Base-by-base conservation (phyloP, 2,329 filamentous ascomycete genomes). In the Sarocladiaceae sp. region DNA sequence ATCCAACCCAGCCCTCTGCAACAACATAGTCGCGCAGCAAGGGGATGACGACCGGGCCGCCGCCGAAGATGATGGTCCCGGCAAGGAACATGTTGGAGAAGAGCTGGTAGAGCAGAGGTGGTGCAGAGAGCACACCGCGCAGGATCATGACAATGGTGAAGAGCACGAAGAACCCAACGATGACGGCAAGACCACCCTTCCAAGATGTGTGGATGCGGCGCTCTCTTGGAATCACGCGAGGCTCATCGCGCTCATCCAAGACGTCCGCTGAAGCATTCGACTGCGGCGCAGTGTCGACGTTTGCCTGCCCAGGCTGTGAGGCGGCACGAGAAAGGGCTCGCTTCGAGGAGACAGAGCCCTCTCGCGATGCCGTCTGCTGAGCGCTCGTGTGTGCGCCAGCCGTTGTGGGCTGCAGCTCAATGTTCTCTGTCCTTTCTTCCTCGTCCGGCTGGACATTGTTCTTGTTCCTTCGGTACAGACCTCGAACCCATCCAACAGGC, bases 1-100 rank as follows among this genome's bases (percentile, higher is more conserved):
- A 73, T 0, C 77, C 80, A 0, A 90, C 86, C 86, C 86, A 90
- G 6, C 83, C 82, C 22, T 85, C 82, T 0, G 76, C 74, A 0
- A 89, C 87, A 31, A 89, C 71, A 58, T 80, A 82, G 54, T 83
- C 76, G 17, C 81, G 72, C 1, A 86, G 70, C 0, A 87, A 72
- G 0, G 83, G 83, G 40, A 86, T 84, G 0, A 86, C 83, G 1
- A 86, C 82, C 0, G 83, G 83, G 0, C 83, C 83, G 2, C 83
- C 82, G 3, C 83, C 83, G 48, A 84, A 82, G 56, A 83, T 84
- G 53, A 85, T 78, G 1, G 86, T 90, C 0, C 86, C 87, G 0
- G 86, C 87, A 0, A 90, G 80, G 59, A 86, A 89, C 68, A 90
- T 79, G 64, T 88, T 90, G 4, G 84, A 74, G 59, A 90, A 90